Conservation (phyloP, 2,329 filamentous ascomycete genomes). For the Pseudopyrenochaeta lycopersici region DNA sequence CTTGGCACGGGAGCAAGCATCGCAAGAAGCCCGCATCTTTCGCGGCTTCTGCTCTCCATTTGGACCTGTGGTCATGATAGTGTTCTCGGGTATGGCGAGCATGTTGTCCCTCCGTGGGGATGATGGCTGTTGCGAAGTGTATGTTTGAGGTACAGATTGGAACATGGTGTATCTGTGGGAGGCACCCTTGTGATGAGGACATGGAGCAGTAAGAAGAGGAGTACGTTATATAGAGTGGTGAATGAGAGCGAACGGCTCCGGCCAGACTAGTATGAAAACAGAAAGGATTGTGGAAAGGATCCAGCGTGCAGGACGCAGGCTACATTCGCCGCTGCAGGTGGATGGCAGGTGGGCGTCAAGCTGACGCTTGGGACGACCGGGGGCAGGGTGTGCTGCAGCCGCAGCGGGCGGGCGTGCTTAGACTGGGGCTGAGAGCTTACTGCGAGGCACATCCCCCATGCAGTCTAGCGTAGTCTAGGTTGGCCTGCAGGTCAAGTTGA, state of each 20-base stretch:
- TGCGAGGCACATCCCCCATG: slow-evolving; percentile 29
- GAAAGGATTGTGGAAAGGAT: slow-evolving; percentile 35
- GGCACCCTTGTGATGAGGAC: slow-evolving; percentile 21
- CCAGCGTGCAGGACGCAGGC: slow-evolving; percentile 27
- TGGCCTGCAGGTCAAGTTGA: slow-evolving; percentile 32
- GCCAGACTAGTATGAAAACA: slow-evolving; percentile 21
- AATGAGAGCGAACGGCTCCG: slow-evolving; percentile 23
- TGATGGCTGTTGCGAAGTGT: slow-evolving; percentile 28
- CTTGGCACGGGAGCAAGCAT: slow-evolving; percentile 50
- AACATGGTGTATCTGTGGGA: slow-evolving; percentile 35
- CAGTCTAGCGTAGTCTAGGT: slow-evolving; percentile 29
- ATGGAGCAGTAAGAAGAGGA: slow-evolving; percentile 23
- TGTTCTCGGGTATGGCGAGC: slow-evolving; percentile 26
- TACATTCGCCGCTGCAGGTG: slow-evolving; percentile 34
- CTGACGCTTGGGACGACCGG: slow-evolving; percentile 40
- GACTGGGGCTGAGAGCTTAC: slow-evolving; percentile 49
- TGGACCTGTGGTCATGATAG: slow-evolving; percentile 28
- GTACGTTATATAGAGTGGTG: slow-evolving; percentile 43
- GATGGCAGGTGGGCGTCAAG: slow-evolving; percentile 39
- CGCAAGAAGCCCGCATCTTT: slow-evolving; percentile 50
- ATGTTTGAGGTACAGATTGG: slow-evolving; percentile 37
- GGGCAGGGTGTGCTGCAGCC: slow-evolving; percentile 40
- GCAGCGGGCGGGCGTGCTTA: slow-evolving; percentile 34
- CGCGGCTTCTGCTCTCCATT: slow-evolving; percentile 42
- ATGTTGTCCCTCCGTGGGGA: slow-evolving; percentile 37